These are phyloP conservation scores for Ormosia emarginata DNA, from an alignment of 306 rosid species.

Conservation along the genomic window DNA sequence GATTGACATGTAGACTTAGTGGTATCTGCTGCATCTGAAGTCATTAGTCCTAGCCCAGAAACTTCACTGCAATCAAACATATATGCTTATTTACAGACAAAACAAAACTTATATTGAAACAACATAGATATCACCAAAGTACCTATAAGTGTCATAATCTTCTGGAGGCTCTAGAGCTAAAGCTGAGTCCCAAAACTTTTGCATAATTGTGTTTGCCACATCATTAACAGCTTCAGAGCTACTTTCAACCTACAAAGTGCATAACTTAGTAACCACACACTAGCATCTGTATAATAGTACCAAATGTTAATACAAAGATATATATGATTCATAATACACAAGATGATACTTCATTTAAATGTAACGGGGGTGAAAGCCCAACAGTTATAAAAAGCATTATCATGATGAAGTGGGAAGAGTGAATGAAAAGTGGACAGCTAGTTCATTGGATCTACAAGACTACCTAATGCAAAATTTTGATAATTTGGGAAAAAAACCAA, in stretches of 20 bases:
- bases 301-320: not conserved
- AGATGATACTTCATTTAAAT: not conserved
- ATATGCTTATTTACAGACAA: slow-evolving; percentile 17
- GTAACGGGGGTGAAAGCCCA: not conserved
- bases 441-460: not conserved
- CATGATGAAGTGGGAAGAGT: not conserved
- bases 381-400: not conserved
- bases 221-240: slow-evolving; percentile 70
- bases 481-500: not conserved
- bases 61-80: slow-evolving; percentile 66
- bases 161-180: slow-evolving; percentile 88
- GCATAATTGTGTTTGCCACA: slow-evolving; percentile 82
- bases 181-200: slow-evolving; percentile 98
- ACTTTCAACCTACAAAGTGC: slow-evolving; percentile 64
- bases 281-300: not conserved
- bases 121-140: slow-evolving; percentile 19
- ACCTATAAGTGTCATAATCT: slow-evolving; percentile 81
- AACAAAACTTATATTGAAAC: slow-evolving; percentile 3
- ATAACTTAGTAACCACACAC: not conserved
- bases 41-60: slow-evolving; percentile 56
- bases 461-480: not conserved
- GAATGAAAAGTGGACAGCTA: not conserved
- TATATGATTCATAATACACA: not conserved
- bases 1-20: slow-evolving; percentile 65
- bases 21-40: slow-evolving; percentile 67